Base-by-base conservation (phyloP, 768 basidiomycete species). In the Ramaria rubella region DNA sequence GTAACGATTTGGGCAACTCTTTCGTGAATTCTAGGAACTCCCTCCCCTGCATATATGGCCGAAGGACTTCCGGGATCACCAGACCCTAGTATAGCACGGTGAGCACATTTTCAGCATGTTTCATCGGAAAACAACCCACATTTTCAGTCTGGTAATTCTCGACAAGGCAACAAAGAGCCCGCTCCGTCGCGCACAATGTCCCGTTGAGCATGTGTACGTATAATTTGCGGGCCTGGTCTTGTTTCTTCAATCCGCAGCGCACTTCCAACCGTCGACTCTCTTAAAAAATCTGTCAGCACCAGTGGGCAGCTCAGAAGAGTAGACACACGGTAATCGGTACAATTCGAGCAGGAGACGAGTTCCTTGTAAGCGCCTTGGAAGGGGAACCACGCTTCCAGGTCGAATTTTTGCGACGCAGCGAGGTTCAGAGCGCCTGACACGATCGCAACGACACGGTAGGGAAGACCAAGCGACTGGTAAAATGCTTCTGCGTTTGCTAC, bases 161-260 rank as follows among this genome's bases (percentile, higher is more conserved):
- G n/a, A 93, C 94, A 56, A 99, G 65, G 71, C 96, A 98, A 72
- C 95, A 98, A 19, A 98, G 75, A 1, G 96, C 91, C 36, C 96
- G 90, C 72, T 95, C 91, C 1, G 96, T 98, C 1, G 96, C 96
- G 64, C 94, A 96, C 44, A 99, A 79, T 3, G 96, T 99, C 33
- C 93, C 95, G 70, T 99, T 99, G 66, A 99, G 74, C 96, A 99
- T 99, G 76, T 99, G 96, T 4, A 96, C 94, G 72, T 97, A 98
- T 4, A 93, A 74, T 67, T 97, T 94, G 58, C 89, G 82, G 50
- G 88, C 78, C 66, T 97, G 92, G 29, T 94, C 94, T 64, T 91
- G 90, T 59, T 79, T 77, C 72, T 94, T 96, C 69, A 94, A 76
- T 8, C 96, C 96, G 66, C 93, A 93, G 43, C 93, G 81, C 24